These are phyloP conservation scores for Sporothrix phasma DNA, from an alignment of 2,329 filamentous ascomycete genomes.

Conservation along the genomic window DNA sequence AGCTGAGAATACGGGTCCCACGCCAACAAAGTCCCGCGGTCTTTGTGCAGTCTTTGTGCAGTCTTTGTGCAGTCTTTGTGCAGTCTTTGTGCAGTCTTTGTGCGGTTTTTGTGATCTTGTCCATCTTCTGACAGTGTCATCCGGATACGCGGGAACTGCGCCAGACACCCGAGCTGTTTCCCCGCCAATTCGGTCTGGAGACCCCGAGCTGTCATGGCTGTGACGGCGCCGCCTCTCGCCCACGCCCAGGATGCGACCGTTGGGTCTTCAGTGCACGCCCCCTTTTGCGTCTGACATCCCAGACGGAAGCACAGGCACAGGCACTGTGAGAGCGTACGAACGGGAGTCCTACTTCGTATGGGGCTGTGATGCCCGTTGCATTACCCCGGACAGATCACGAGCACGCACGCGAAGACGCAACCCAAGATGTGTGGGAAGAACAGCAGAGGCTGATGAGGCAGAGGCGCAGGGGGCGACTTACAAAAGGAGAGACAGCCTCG, in stretches of 20 bases:
- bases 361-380: neutral
- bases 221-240: neutral
- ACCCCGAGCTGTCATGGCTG: conserved; percentile 6
- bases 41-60: too few relatives aligned
- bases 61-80: too few relatives aligned
- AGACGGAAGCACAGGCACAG: neutral
- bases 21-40: neutral
- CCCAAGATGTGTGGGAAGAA: neutral
- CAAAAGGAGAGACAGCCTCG: too few relatives aligned
- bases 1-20: neutral
- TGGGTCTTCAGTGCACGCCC: neutral
- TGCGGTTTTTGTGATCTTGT: too few relatives aligned
- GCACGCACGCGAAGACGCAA: neutral
- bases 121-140: neutral
- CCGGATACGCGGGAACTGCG: neutral
- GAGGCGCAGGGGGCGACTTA: too few relatives aligned
- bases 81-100: too few relatives aligned
- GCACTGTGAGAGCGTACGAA: neutral
- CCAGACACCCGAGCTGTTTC: neutral
- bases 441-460: neutral
- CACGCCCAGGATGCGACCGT: too few relatives aligned
- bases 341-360: neutral
- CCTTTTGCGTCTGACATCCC: neutral
- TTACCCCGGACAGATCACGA: neutral
- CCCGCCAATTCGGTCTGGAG: conserved; percentile 5